Evolutionary conservation across 441 rosid species (phyloP), one percentile per base, ranked within the genome.

Genomic region (Omphalea diandra): DNA sequence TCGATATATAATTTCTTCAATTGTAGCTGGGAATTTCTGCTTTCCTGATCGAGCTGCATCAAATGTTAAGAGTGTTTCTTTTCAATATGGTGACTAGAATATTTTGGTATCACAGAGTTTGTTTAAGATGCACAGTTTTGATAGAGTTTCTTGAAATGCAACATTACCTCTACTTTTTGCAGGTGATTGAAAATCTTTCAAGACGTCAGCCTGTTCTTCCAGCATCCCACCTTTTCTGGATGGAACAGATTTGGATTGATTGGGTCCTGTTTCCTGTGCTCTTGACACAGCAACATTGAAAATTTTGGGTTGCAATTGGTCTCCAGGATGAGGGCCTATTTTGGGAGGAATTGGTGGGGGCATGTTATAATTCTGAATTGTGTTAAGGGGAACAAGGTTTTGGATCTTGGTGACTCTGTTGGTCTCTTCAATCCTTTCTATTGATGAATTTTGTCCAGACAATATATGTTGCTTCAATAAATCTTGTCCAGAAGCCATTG

Each of bases 1-100:
- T 75, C 43, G 84, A 55, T 69, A 22, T 67, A 75, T 82, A 65
- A 90, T 77, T 69, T 85, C 89, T 38, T 83, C 89, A 31, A 91
- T 68, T 54, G 64, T 55, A 72, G 56, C 70, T 53, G 66, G 69
- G 65, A 41, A 59, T 54, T n/a, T 73, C 65, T 77, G 67, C 69
- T 86, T 76, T 65, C 40, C 56, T 33, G 80, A 63, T 73, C 71
- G 76, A 55, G 83, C 88, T 83, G 84, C 75, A 70, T 74, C 73
- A 79, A 71, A 75, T 66, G 58, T 52, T 61, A 77, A 69, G 65
- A 71, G 57, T 74, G 24, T 60, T 68, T 36, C 27, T 54, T 68
- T 33, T 72, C 43, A 64, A 56, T 50, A 63, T 65, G 36, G 46
- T 55, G 52, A 67, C 66, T 73, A 65, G 70, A 61, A 70, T 50